These are phyloP conservation scores for Ophiorrhiza pumila DNA, from an alignment of 257 asterid species.

Conservation along the genomic window DNA sequence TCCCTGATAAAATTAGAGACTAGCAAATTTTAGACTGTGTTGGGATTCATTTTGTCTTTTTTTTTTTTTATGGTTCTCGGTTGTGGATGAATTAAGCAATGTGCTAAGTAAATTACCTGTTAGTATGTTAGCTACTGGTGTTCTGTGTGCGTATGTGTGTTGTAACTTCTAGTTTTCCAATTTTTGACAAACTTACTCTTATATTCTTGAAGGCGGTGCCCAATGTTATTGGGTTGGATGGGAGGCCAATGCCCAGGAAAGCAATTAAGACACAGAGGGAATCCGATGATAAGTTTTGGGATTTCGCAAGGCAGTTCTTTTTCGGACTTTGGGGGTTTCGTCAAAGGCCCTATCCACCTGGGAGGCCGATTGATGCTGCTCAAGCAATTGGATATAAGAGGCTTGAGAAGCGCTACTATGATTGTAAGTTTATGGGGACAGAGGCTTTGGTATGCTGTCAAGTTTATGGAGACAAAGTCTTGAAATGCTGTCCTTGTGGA, in stretches of 20 bases:
- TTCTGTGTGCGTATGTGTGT: not conserved
- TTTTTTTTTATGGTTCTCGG: not conserved
- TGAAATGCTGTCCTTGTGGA: too few relatives aligned
- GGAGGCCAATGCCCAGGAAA: constrained; percentile 98
- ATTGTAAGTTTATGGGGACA: constrained; percentile 52
- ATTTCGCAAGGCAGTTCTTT: constrained; percentile 89
- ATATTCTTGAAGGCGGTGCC: constrained; percentile 75
- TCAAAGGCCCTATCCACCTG: constrained; percentile 94
- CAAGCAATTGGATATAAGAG: constrained; percentile 94
- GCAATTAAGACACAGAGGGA: constrained; percentile 56
- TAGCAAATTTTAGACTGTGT: not conserved
- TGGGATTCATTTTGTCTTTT: not conserved
- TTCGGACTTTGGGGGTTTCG: constrained; percentile 98
- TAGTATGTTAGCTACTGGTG: not conserved
- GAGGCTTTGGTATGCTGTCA: not conserved
- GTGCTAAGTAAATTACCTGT: not conserved
- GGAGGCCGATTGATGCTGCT: constrained; percentile 84
- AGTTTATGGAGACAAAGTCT: too few relatives aligned
- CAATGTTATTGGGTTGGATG: constrained; percentile 83
- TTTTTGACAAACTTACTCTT: not conserved
- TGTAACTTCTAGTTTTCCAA: not conserved
- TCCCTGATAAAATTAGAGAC: not conserved
- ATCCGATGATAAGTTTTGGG: constrained; percentile 94
- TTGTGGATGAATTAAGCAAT: not conserved
- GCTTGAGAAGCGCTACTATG: constrained; percentile 80